These are phyloP conservation scores for Pseudocercospora fijiensis DNA, from an alignment of 2,329 filamentous ascomycete genomes.

Conservation along the genomic window DNA sequence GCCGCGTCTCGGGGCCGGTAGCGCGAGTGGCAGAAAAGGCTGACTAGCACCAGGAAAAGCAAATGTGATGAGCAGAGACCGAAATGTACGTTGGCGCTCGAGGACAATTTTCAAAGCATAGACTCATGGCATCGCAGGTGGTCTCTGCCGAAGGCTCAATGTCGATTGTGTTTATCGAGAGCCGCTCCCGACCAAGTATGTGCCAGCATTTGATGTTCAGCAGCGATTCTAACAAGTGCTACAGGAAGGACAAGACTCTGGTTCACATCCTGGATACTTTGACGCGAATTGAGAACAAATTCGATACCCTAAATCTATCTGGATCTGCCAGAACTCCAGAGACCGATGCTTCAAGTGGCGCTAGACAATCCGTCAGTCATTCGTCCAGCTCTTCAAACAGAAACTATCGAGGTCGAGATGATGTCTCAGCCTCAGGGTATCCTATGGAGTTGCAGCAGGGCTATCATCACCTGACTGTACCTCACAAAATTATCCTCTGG, in stretches of 20 bases:
- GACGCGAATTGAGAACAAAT: conserved; percentile 56
- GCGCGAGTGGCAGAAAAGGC: not conserved
- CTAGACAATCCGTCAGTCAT: conserved; percentile 15
- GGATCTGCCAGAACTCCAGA: conserved; percentile 21
- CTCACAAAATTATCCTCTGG: conserved; percentile 56
- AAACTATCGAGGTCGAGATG: conserved; percentile 9
- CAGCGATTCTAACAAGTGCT: not conserved
- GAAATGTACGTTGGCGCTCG: conserved; percentile 47
- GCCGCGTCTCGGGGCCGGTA: not conserved
- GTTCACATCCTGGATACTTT: conserved; percentile 60
- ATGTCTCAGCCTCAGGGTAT: conserved; percentile 15
- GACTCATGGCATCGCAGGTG: conserved; percentile 30
- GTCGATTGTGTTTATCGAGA: conserved; percentile 62
- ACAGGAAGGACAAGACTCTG: conserved; percentile 63
- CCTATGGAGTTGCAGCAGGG: conserved; percentile 27
- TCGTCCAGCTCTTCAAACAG: conserved; percentile 15
- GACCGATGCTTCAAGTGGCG: conserved; percentile 18
- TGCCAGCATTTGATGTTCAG: conserved; percentile 18
- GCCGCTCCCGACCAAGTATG: conserved; percentile 63
- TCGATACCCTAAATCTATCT: conserved; percentile 46
- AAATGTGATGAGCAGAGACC: conserved; percentile 64
- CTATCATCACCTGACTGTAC: conserved; percentile 41
- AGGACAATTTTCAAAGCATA: not conserved
- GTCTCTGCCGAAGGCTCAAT: conserved; percentile 58
- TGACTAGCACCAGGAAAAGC: conserved; percentile 53